Base-by-base conservation (phyloP, 2,329 filamentous ascomycete genomes). In the Teratosphaeria zuluensis region DNA sequence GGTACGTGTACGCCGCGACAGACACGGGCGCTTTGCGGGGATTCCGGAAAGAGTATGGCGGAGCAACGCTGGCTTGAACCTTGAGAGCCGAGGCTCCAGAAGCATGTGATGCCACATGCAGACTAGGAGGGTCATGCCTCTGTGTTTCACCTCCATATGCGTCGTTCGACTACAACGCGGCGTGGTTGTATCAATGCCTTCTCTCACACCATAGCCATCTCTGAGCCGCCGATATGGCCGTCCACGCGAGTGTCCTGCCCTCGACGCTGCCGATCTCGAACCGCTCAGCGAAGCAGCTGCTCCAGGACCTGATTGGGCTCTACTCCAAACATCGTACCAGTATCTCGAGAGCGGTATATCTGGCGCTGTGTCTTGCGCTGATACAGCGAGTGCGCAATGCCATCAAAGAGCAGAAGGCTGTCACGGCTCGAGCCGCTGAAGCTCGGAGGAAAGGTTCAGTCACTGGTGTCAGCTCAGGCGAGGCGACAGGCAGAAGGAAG, bases 371-470 rank as follows among this genome's bases (percentile, higher is more conserved):
- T 66, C 77, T 92, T 65, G 85, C 90, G 54, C 84, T 96, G 61
- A 80, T 87, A 61, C 92, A 95, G 73, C 90, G 94, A 68, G 86
- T 97, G 57, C 90, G 92, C 67, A 86, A 90, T 82, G 92, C 92
- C 67, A 87, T 97, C 70, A 86, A 88, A 60, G 92, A 96, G 73
- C 94, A 97, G 73, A 96, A 95, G 73, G 89, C 89, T 16, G 89
- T 90, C 2, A 87, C 88, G 1, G 78, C 78, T 56, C 84, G 87
- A 62, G 85, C 89, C 60, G 83, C 84, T 5, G 82, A 84, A 64
- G 68, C 81, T 72, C 73, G 84, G 70, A 64, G 65, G 33, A 65
- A 64, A 59, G 67, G 64, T 16, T 57, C 57, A 7, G 59, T 64
- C 1, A 62, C 61, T 6, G 64, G 62, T 31, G 69, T 81, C 74